Percentiles rank a stretch among this genome's conserved stretches.
Evolutionary conservation across 176 grass and related monocot genomes (phyloP).

Genomic region (Coix lacrymajobi): DNA sequence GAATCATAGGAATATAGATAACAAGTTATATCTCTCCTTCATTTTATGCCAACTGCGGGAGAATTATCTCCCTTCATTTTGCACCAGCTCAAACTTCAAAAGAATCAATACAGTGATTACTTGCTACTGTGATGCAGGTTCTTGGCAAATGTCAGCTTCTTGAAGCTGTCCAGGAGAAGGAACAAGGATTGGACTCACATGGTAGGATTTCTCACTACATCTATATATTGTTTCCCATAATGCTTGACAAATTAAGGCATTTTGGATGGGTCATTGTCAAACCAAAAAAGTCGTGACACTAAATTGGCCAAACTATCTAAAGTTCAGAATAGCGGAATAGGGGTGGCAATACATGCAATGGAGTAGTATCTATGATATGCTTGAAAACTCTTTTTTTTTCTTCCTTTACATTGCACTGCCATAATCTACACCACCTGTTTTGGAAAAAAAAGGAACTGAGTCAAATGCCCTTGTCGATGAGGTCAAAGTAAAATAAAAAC

Average conservation of each 20-base stretch:
- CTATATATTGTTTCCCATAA: background rate
- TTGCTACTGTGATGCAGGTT: constrained; percentile 38
- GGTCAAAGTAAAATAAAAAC: background rate
- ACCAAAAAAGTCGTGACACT: background rate
- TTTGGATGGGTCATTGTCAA: background rate
- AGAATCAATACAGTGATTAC: background rate
- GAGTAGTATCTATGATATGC: too few species aligned
- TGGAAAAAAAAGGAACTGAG: background rate
- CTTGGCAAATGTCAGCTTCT: constrained; percentile 89
- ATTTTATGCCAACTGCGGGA: background rate
- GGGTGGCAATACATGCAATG: background rate
- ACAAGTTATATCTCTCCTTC: background rate
- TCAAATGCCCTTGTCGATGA: background rate
- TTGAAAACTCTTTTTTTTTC: background rate
- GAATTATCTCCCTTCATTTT: background rate
- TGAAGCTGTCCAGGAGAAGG: constrained; percentile 82
- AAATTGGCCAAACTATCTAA: background rate
- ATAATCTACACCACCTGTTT: background rate
- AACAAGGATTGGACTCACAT: constrained; percentile 67
- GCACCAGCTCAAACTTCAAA: background rate
- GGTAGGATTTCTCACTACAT: constrained; percentile 33
- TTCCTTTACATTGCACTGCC: background rate
- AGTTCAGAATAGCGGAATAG: background rate
- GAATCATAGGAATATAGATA: background rate
- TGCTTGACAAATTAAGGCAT: background rate